Conservation (phyloP, 1,284 basidiomycete species). For the Rhodotorula sp. region DNA sequence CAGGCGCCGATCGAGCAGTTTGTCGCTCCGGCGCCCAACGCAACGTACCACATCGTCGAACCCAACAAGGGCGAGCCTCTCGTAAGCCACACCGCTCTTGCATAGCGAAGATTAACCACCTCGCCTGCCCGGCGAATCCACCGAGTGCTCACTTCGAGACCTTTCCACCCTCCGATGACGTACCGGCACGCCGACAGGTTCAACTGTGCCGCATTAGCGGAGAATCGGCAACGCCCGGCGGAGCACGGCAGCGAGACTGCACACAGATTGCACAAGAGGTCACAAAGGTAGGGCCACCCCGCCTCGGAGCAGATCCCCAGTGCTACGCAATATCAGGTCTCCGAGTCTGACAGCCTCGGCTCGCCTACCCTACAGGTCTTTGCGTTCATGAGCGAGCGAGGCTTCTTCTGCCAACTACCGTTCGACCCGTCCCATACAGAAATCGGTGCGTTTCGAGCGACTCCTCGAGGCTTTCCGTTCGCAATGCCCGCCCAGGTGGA, state of each 20-base stretch:
- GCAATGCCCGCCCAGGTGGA: neutral
- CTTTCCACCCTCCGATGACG: neutral
- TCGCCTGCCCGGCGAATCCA: neutral
- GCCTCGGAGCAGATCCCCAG: neutral
- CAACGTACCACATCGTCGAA: slow-evolving; percentile 25
- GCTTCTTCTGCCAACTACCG: slow-evolving; percentile 44
- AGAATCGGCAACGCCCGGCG: neutral
- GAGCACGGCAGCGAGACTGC: slow-evolving; percentile 2
- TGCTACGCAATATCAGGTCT: too few species aligned
- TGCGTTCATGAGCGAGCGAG: slow-evolving; percentile 38
- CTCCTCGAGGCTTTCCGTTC: neutral
- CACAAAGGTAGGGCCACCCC: slow-evolving; percentile 11
- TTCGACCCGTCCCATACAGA: slow-evolving; percentile 40
- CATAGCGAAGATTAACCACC: neutral
- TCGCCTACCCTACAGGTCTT: slow-evolving; percentile 25
- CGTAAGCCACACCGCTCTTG: neutral
- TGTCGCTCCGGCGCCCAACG: slow-evolving; percentile 10
- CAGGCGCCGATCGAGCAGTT: neutral
- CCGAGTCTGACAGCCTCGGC: too few species aligned
- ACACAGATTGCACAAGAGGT: slow-evolving; percentile 19
- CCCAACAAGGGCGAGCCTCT: slow-evolving; percentile 12
- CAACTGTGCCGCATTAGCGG: slow-evolving; percentile 19
- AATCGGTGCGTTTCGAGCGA: slow-evolving; percentile 32
- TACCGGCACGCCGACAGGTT: slow-evolving; percentile 7
- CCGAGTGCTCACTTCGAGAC: too few species aligned